Conservation (phyloP, 2,329 filamentous ascomycete genomes). For the Colletotrichum sp. region DNA sequence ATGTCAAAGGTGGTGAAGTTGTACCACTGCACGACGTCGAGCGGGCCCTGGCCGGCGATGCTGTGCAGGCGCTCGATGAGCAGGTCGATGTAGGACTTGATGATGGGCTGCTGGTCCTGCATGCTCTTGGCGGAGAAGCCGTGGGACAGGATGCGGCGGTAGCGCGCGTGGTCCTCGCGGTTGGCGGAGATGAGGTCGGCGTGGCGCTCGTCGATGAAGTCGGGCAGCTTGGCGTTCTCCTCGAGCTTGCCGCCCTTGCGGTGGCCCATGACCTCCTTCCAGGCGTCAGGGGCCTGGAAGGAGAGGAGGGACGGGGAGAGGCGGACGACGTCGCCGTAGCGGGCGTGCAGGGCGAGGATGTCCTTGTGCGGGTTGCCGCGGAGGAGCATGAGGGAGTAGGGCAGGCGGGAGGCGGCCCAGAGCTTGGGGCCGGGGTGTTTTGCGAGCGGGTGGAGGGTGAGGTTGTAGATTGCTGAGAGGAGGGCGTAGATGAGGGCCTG, state of each 20-base stretch:
- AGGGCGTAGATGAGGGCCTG: slow-evolving; percentile 5
- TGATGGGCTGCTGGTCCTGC: slow-evolving; percentile 28
- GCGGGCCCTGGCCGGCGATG: slow-evolving; percentile 14
- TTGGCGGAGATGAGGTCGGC: slow-evolving; percentile 24
- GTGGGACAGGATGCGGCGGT: slow-evolving; percentile 22
- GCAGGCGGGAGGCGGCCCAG: slow-evolving; percentile 12
- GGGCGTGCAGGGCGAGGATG: slow-evolving; percentile 27
- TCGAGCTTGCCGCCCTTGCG: background rate
- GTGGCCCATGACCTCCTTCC: slow-evolving; percentile 45
- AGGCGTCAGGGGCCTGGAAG: slow-evolving; percentile 38
- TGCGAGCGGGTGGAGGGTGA: slow-evolving; percentile 35
- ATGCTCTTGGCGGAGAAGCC: slow-evolving; percentile 30
- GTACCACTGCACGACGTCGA: slow-evolving; percentile 31
- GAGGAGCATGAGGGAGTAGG: background rate
- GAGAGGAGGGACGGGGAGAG: slow-evolving; percentile 43
- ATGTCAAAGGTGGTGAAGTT: slow-evolving; percentile 34
- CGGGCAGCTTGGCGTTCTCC: slow-evolving; percentile 8
- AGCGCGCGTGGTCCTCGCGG: slow-evolving; percentile 10
- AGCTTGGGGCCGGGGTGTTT: slow-evolving; percentile 34
- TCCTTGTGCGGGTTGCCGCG: slow-evolving; percentile 29
- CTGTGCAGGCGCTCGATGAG: slow-evolving; percentile 41
- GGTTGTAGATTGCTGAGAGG: slow-evolving; percentile 25
- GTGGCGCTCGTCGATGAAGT: background rate
- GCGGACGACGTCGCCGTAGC: slow-evolving; percentile 40
- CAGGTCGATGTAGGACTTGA: slow-evolving; percentile 42